A percentile compares a stretch with the other conserved stretches of the same genome.
Conservation (phyloP, 306 rosid genomes). For the Malus sieversii region DNA sequence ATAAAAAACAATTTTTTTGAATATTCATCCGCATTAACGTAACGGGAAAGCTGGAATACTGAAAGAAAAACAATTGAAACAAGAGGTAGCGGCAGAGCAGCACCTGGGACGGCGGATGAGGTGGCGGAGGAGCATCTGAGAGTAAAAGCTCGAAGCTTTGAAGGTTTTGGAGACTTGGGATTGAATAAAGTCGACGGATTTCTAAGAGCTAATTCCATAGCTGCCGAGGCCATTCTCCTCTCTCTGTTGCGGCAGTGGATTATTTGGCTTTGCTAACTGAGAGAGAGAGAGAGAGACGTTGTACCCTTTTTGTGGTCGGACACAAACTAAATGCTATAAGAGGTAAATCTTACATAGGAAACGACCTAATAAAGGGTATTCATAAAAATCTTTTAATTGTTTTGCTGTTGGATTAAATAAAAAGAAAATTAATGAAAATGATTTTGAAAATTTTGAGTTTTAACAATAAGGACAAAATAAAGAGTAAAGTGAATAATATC, state of each 20-base stretch:
- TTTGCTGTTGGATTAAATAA: too few species aligned
- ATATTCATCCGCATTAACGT: neutral
- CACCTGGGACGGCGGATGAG: slow-evolving; percentile 9
- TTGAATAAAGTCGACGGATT: neutral
- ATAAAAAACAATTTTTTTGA: neutral
- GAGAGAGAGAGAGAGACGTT: neutral
- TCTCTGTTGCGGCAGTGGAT: neutral
- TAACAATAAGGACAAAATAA: too few species aligned
- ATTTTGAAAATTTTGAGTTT: too few species aligned
- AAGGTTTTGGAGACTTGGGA: neutral
- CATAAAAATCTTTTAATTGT: too few species aligned
- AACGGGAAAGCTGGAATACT: neutral
- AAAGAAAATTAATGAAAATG: too few species aligned
- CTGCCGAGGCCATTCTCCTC: neutral
- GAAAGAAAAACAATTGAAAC: neutral
- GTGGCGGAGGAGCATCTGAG: slow-evolving; percentile 19
- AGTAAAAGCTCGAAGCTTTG: slow-evolving; percentile 7
- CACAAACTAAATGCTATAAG: too few species aligned
- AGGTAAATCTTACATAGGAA: too few species aligned
- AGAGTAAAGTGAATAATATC: too few species aligned
- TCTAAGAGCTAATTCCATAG: neutral
- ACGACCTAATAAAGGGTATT: too few species aligned
- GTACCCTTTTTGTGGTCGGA: too few species aligned
- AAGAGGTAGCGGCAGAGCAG: neutral
- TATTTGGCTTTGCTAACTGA: neutral